These are phyloP conservation scores for Botrytis hyacinthi DNA, from an alignment of 2,329 filamentous ascomycete species.

Conservation along the genomic window DNA sequence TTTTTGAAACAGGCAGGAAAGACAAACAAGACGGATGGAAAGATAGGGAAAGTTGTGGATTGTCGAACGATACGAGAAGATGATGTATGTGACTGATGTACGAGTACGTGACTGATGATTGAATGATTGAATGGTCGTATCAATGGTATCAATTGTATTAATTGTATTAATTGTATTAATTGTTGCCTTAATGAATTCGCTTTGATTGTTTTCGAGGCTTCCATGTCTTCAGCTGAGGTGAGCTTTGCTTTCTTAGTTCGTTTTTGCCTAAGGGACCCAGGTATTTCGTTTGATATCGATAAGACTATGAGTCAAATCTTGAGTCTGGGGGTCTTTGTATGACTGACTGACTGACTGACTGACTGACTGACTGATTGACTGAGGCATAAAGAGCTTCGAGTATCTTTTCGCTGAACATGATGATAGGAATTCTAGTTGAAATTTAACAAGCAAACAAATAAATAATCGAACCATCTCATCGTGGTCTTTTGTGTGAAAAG, in stretches of 20 bases:
- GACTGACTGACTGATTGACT: neutral
- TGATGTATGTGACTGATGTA: neutral
- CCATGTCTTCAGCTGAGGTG: neutral
- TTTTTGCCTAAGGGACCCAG: neutral
- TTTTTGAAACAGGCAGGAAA: constrained; percentile 3
- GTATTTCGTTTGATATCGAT: neutral
- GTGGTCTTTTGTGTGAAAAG: too few relatives aligned
- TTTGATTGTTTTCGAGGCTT: neutral
- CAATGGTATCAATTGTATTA: neutral
- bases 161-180: neutral
- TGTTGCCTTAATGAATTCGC: neutral
- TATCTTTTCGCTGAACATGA: neutral
- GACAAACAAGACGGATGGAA: constrained; percentile 6
- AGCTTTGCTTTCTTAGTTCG: neutral
- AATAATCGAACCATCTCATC: neutral
- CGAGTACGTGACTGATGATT: neutral
- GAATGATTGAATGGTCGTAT: neutral
- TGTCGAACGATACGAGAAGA: neutral
- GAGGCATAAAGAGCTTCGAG: neutral
- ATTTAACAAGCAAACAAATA: neutral
- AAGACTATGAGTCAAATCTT: constrained; percentile 8
- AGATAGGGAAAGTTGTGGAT: neutral
- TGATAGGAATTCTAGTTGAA: too few relatives aligned
- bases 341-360: neutral
- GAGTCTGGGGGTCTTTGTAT: neutral